phyloP scores from a whole-genome alignment of 2,329 filamentous ascomycete species.

The Colletotrichum sp. region DNA sequence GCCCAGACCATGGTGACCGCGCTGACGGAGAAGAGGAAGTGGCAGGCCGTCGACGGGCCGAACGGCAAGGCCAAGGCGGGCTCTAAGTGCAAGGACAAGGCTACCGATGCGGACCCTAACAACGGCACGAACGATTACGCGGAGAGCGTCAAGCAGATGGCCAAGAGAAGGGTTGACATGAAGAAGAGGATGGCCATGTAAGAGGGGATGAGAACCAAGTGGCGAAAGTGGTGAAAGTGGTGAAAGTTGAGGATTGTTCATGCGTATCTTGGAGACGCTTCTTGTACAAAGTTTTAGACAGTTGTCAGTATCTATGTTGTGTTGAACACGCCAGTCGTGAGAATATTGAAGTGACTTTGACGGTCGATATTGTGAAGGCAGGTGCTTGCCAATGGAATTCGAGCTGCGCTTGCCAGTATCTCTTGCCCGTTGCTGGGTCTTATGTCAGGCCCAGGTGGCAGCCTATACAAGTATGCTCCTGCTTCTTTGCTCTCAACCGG shows the following conservation, averaged over 20 bases:
- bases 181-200: not conserved
- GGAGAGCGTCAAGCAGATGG: slow-evolving; percentile 26
- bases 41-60: slow-evolving; percentile 32
- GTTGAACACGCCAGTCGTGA: not conserved
- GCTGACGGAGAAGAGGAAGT: slow-evolving; percentile 27
- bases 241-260: not conserved
- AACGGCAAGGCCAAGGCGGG: slow-evolving; percentile 31
- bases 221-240: too few relatives aligned
- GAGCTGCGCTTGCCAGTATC: not conserved
- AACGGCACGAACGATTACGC: slow-evolving; percentile 40
- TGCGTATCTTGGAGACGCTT: not conserved
- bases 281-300: not conserved
- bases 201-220: not conserved
- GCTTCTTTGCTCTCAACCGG: not conserved
- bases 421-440: not conserved
- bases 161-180: not conserved
- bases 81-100: slow-evolving; percentile 29
- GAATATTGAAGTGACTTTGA: not conserved
- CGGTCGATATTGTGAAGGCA: not conserved
- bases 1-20: slow-evolving; percentile 42
- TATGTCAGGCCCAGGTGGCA: not conserved
- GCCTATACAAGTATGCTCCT: not conserved
- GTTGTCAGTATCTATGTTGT: not conserved
- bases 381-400: not conserved
- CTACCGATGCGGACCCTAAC: slow-evolving; percentile 38